phyloP scores from a whole-genome alignment of 352 stramenopile species.

The Blastocystis sp. region DNA sequence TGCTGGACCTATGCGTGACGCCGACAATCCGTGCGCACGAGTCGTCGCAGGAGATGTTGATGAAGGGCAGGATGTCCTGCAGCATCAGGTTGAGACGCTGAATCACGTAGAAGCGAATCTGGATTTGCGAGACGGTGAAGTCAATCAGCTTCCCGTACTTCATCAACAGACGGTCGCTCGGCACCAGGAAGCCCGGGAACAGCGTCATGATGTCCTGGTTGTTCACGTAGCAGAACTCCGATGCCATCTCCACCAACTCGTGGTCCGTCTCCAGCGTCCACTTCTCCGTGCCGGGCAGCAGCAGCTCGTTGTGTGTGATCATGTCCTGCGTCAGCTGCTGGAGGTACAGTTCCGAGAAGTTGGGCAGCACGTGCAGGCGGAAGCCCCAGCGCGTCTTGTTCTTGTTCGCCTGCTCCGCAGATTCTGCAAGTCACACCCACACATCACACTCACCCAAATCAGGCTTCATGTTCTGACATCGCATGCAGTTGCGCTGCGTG shows the following conservation, averaged over 20 bases:
- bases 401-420: background rate
- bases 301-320: slow-evolving; percentile 35
- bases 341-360: slow-evolving; percentile 20
- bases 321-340: slow-evolving; percentile 22
- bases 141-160: slow-evolving; percentile 58
- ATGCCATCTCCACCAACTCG: slow-evolving; percentile 37
- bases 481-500: slow-evolving; percentile 3
- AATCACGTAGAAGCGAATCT: slow-evolving; percentile 70
- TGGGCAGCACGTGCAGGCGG: slow-evolving; percentile 61
- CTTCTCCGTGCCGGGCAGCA: slow-evolving; percentile 18
- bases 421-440: background rate
- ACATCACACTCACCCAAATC: slow-evolving; percentile 23
- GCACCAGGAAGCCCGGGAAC: slow-evolving; percentile 46
- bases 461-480: slow-evolving; percentile 1
- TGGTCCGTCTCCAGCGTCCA: slow-evolving; percentile 61
- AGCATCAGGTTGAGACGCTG: slow-evolving; percentile 67
- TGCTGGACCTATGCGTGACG: slow-evolving; percentile 19
- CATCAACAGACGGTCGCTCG: slow-evolving; percentile 57
- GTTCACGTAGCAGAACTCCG: slow-evolving; percentile 64
- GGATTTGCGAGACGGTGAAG: slow-evolving; percentile 25
- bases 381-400: slow-evolving; percentile 67
- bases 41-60: slow-evolving; percentile 72
- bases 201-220: slow-evolving; percentile 50
- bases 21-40: background rate
- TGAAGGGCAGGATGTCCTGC: slow-evolving; percentile 24